Evolutionary conservation across 176 grass and related monocot species (phyloP).

Genomic region (bread wheat (Triticum aestivum)): IWGSC_CS_RefSeq_v2.1 NC_057797.1:688948346-688948845

Average conservation of each 20-base stretch:
- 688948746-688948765: too few species aligned
- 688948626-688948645: not conserved
- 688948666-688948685: not conserved
- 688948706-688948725: not conserved
- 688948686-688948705: not conserved
- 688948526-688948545: too few species aligned
- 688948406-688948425: not conserved
- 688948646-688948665: not conserved
- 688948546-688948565: too few species aligned
- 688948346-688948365: not conserved
- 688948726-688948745: not conserved
- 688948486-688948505: too few species aligned
- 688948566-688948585: too few species aligned
- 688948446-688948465: not conserved
- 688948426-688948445: not conserved
- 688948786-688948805: too few species aligned
- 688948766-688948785: too few species aligned
- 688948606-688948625: too few species aligned
- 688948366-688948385: not conserved
- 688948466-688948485: not conserved
- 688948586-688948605: too few species aligned
- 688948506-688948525: too few species aligned
- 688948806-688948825: too few species aligned
- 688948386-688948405: not conserved
- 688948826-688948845: too few species aligned